Conservation (phyloP, 2,329 filamentous ascomycete genomes). For the Sclerotinia borealis region DNA sequence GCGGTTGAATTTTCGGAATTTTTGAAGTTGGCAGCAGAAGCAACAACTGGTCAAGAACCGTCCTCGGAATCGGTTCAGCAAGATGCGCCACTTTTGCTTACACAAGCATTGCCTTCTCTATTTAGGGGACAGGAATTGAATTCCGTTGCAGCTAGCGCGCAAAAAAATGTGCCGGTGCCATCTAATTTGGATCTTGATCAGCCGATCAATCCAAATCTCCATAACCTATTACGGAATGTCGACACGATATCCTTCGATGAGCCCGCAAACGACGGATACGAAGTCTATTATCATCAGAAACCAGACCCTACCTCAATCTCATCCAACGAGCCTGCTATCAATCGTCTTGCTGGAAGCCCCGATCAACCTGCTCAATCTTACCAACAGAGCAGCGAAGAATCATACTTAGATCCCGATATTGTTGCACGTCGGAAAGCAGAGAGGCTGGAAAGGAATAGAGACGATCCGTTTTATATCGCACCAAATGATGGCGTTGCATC, state of each 20-base stretch:
- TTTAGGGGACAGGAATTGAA: slow-evolving; percentile 87
- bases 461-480: slow-evolving; percentile 93
- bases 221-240: slow-evolving; percentile 54
- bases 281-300: slow-evolving; percentile 50
- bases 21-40: slow-evolving; percentile 79
- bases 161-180: slow-evolving; percentile 78
- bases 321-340: slow-evolving; percentile 51
- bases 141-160: slow-evolving; percentile 72
- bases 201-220: slow-evolving; percentile 72
- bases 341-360: slow-evolving; percentile 41
- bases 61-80: slow-evolving; percentile 47
- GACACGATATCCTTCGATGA: slow-evolving; percentile 44
- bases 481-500: slow-evolving; percentile 44
- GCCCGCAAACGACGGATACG: slow-evolving; percentile 60
- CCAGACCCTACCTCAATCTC: slow-evolving; percentile 37
- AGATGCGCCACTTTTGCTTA: slow-evolving; percentile 76
- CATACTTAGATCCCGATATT: slow-evolving; percentile 66
- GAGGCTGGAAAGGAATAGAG: slow-evolving; percentile 72
- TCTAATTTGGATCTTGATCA: slow-evolving; percentile 70
- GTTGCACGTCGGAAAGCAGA: slow-evolving; percentile 69
- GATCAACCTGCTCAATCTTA: slow-evolving; percentile 49
- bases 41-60: slow-evolving; percentile 59
- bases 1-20: slow-evolving; percentile 90
- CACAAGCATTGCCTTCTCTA: slow-evolving; percentile 81
- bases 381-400: slow-evolving; percentile 54